Base-by-base conservation (phyloP, 202 grass and related monocot species). In the Dendrocalamus latiflorus region DNA sequence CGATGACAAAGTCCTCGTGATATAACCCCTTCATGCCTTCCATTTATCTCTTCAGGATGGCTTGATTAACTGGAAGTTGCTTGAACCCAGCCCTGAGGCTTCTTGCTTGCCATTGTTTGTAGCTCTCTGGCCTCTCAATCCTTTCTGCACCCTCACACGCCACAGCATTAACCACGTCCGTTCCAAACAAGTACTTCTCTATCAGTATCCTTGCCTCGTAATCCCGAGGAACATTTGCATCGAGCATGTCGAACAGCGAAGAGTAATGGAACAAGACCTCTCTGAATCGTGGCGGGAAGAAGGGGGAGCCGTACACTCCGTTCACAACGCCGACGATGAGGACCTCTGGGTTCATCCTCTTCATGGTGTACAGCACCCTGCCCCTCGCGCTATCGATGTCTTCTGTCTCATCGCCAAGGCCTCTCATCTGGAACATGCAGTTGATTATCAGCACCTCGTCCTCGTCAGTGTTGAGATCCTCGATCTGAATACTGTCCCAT, bases 111-210 rank as follows among this genome's bases (percentile, higher is more conserved):
- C 91, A 93, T 15, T 83, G 67, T 44, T 83, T 33, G 33, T 33
- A 33, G 33, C 33, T 33, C 33, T 33, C 33, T 33, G 33, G 33
- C 33, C 33, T 33, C 88, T 86, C 85, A 11, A 73, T 66, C 70
- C 88, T 90, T 49, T 90, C 82, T 26, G 85, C 61, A 6, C 88
- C 82, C 54, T 93, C 88, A 6, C 85, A 93, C 16, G 85, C 88
- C 39, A 90, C 62, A 24, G 51, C 49, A 28, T 90, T 90, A 42
- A 93, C 65, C 9, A 28, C 68, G 1, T 58, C 43, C 6, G 47
- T 10, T 12, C 81, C 85, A 61, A 90, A 74, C 4, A 77, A 26
- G 30, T 79, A 72, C 72, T 50, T 86, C 53, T 93, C 88, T 56
- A 90, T 48, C 48, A 44, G 16, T 37, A 64, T 39, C 26, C 91